Evolutionary conservation across 129 eudicot species (phyloP).

Genomic region (Calendula officinalis): DNA sequence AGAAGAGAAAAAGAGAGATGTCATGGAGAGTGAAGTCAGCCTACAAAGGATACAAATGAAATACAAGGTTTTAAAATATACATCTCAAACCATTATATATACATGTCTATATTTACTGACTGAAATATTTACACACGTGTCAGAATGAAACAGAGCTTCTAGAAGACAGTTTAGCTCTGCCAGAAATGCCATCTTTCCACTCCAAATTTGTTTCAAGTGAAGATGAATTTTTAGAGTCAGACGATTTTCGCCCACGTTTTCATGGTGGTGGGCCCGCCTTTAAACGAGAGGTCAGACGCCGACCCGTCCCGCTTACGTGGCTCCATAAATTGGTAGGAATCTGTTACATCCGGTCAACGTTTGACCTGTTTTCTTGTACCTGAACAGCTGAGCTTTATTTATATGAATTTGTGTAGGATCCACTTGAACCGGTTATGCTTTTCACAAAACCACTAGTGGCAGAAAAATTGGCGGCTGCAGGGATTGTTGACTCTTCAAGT

Average conservation of each 20-base stretch:
- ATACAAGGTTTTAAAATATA: constrained; percentile 51
- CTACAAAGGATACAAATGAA: constrained; percentile 82
- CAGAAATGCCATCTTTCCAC: constrained; percentile 62
- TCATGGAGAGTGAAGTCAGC: constrained; percentile 78
- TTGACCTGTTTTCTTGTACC: constrained; percentile 1
- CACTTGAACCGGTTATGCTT: constrained; percentile 73
- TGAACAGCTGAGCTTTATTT: not conserved
- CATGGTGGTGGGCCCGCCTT: not conserved
- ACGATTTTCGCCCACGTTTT: constrained; percentile 36
- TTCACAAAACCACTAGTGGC: constrained; percentile 80
- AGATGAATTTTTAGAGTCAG: constrained; percentile 82
- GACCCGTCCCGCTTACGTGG: constrained; percentile 53
- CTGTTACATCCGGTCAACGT: not conserved
- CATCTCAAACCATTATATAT: too few species aligned
- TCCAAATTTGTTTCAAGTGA: constrained; percentile 70
- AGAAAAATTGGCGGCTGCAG: constrained; percentile 73
- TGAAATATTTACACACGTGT: not conserved
- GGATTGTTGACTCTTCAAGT: constrained; percentile 49
- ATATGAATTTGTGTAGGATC: constrained; percentile 54
- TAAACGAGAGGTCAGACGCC: constrained; percentile 53
- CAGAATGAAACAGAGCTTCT: constrained; percentile 88
- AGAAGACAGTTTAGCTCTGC: constrained; percentile 75
- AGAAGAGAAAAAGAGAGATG: constrained; percentile 96
- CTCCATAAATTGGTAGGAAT: constrained; percentile 70
- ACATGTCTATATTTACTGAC: too few species aligned